phyloP scores from a whole-genome alignment of 805 yeast species.

The Starmerella stellata region DNA sequence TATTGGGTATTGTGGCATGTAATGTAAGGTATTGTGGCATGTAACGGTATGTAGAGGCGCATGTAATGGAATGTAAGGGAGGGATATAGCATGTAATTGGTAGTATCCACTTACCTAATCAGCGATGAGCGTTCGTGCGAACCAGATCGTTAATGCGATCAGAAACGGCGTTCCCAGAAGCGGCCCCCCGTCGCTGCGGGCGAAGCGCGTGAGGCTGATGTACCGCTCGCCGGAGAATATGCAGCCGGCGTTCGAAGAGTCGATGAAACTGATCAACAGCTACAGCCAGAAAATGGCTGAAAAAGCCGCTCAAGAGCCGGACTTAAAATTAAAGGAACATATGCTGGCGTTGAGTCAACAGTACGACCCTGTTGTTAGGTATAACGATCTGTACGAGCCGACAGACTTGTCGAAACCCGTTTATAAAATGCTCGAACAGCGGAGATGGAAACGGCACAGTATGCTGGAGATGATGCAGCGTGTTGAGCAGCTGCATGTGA shows the following conservation, averaged over 20 bases:
- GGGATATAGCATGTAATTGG: too few species aligned
- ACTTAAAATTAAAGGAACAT: slow-evolving; percentile 14
- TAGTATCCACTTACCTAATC: too few species aligned
- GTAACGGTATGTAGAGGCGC: too few species aligned
- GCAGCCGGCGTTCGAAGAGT: slow-evolving; percentile 52
- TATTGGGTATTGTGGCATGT: too few species aligned
- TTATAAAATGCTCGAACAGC: slow-evolving; percentile 48
- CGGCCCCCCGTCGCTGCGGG: slow-evolving; percentile 18
- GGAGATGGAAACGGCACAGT: slow-evolving; percentile 54
- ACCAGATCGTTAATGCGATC: background rate
- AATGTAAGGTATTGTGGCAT: too few species aligned
- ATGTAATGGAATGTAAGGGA: too few species aligned
- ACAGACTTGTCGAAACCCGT: slow-evolving; percentile 61
- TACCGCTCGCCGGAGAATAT: slow-evolving; percentile 55
- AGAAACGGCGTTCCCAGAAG: slow-evolving; percentile 16
- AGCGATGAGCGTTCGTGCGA: background rate
- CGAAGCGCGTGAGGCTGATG: slow-evolving; percentile 19
- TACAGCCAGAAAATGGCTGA: slow-evolving; percentile 31
- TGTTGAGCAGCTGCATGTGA: slow-evolving; percentile 62
- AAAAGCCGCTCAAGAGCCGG: slow-evolving; percentile 21
- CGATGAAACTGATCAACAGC: slow-evolving; percentile 40
- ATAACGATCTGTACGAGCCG: slow-evolving; percentile 32
- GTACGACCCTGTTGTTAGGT: slow-evolving; percentile 69
- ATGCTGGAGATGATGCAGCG: slow-evolving; percentile 80
- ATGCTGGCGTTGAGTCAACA: slow-evolving; percentile 45